Conservation (phyloP, 768 basidiomycete species). For the Podaxis sp. region DNA sequence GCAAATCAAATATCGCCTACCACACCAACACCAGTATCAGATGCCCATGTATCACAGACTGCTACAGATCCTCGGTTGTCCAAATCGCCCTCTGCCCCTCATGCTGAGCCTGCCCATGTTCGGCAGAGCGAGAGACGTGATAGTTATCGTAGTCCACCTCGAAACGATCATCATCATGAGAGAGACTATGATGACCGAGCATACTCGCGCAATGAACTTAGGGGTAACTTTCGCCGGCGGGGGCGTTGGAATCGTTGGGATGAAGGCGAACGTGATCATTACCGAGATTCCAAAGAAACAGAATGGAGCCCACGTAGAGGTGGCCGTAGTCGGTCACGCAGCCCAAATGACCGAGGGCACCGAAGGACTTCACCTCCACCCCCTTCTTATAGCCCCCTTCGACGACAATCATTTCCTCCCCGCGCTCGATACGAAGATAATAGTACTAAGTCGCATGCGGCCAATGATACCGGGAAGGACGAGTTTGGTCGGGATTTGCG, state of each 20-base stretch:
- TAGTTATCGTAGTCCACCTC: conserved; percentile 42
- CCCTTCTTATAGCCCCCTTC: conserved; percentile 56
- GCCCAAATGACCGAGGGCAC: conserved; percentile 61
- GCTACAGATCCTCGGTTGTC: conserved; percentile 11
- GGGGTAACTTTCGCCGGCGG: conserved; percentile 58
- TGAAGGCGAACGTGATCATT: conserved; percentile 56
- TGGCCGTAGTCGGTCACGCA: conserved; percentile 69
- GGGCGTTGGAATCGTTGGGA: conserved; percentile 49
- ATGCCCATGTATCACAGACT: conserved; percentile 10
- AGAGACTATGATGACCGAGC: conserved; percentile 50
- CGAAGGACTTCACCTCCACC: conserved; percentile 44
- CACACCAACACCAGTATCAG: conserved; percentile 7
- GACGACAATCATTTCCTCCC: conserved; percentile 37
- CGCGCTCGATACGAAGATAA: conserved; percentile 24
- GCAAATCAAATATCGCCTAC: conserved; percentile 2
- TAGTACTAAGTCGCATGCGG: conserved; percentile 11
- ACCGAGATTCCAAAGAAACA: conserved; percentile 36
- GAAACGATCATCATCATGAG: conserved; percentile 47
- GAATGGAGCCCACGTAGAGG: conserved; percentile 41
- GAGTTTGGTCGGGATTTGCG: conserved; percentile 86
- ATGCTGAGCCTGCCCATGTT: background rate
- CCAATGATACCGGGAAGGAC: conserved; percentile 52
- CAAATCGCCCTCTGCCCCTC: conserved; percentile 21
- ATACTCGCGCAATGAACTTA: conserved; percentile 49
- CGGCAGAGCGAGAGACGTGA: conserved; percentile 30